Evolutionary conservation across 352 stramenopile genomes (phyloP).

Genomic region (Phytophthora pinifolia): DNA sequence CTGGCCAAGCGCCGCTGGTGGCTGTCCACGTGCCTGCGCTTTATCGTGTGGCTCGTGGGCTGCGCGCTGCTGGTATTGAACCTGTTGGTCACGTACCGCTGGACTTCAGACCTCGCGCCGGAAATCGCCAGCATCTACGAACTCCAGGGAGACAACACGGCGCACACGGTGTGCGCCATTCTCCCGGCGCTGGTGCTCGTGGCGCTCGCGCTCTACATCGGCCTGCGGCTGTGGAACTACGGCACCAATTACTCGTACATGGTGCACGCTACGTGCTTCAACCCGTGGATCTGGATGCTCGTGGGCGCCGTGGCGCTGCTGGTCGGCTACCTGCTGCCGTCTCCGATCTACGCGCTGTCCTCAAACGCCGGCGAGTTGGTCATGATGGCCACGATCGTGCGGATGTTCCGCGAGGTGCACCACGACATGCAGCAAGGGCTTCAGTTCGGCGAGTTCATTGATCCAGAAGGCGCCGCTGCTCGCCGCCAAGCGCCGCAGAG

Average conservation of each 20-base stretch:
- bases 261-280: conserved; percentile 84
- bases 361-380: conserved; percentile 76
- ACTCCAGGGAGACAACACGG: conserved; percentile 58
- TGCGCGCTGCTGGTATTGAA: conserved; percentile 66
- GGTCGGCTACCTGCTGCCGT: conserved; percentile 73
- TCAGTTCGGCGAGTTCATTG: conserved; percentile 76
- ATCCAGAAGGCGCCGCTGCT: conserved; percentile 37
- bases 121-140: conserved; percentile 75
- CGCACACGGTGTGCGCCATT: conserved; percentile 59
- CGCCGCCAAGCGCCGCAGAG: conserved; percentile 15
- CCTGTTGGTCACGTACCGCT: conserved; percentile 70
- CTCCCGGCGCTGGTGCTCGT: conserved; percentile 72
- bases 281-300: conserved; percentile 90
- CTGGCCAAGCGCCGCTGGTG: conserved; percentile 24
- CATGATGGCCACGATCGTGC: conserved; percentile 81
- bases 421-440: conserved; percentile 81
- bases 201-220: conserved; percentile 69
- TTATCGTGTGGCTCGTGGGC: conserved; percentile 70
- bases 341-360: conserved; percentile 65
- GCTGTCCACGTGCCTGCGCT: conserved; percentile 64
- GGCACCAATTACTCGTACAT: conserved; percentile 87
- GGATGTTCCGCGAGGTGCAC: conserved; percentile 86
- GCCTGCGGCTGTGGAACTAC: conserved; percentile 81
- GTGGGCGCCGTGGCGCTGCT: conserved; percentile 71
- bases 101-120: conserved; percentile 36